These are phyloP conservation scores for Chamaecyparis obtusa DNA, from an alignment of 75 land plant species.

Conservation along the genomic window DNA sequence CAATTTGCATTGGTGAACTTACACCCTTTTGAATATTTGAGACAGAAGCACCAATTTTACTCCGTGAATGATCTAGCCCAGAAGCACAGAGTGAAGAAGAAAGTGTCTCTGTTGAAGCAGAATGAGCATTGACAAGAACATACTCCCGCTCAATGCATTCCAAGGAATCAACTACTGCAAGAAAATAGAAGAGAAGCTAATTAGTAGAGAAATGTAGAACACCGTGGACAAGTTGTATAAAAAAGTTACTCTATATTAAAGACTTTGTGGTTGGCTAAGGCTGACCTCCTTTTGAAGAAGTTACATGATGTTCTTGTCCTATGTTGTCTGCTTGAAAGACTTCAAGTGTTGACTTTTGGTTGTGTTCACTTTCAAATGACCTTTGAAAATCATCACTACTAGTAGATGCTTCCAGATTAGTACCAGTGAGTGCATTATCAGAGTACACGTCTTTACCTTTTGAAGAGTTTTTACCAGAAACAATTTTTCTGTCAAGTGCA, in stretches of 20 bases:
- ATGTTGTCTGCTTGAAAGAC: background rate
- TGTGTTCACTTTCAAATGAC: background rate
- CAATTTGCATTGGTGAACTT: slow-evolving; percentile 59
- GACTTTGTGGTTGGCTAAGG: background rate
- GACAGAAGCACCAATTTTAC: slow-evolving; percentile 36
- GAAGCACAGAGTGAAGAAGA: slow-evolving; percentile 53
- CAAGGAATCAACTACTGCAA: slow-evolving; percentile 58
- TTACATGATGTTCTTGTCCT: background rate
- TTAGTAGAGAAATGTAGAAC: background rate
- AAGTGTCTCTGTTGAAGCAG: slow-evolving; percentile 44
- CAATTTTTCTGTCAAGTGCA: background rate
- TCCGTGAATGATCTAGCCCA: slow-evolving; percentile 25
- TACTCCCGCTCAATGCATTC: slow-evolving; percentile 87
- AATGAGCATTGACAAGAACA: slow-evolving; percentile 73
- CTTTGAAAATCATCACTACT: background rate
- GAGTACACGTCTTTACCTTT: background rate
- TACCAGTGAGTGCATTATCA: background rate
- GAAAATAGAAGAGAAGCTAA: slow-evolving; percentile 8
- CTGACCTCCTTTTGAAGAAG: slow-evolving; percentile 23
- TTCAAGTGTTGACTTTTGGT: background rate
- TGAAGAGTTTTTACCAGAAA: background rate
- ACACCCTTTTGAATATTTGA: slow-evolving; percentile 16
- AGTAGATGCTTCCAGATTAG: background rate
- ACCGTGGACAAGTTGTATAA: background rate
- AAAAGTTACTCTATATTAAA: background rate